phyloP scores from a whole-genome alignment of 495 filamentous ascomycete genomes.

The Trypethelium eluteriae region DNA sequence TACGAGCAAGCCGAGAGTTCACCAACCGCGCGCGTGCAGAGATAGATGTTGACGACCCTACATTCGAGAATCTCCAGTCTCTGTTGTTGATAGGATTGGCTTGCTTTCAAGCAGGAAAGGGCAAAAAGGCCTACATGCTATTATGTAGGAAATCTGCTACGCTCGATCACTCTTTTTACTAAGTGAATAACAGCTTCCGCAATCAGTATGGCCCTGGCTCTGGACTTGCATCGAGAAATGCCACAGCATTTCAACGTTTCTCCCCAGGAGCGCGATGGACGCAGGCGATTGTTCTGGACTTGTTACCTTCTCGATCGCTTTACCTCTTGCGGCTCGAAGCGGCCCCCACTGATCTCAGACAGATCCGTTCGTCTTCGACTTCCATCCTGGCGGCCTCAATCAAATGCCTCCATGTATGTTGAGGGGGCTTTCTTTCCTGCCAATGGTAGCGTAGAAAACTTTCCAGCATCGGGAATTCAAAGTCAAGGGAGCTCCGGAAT shows the following conservation, averaged over 20 bases:
- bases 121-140: slow-evolving; percentile 80
- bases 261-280: slow-evolving; percentile 60
- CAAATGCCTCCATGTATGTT: slow-evolving; percentile 44
- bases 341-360: slow-evolving; percentile 68
- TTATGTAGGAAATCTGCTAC: slow-evolving; percentile 47
- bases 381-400: slow-evolving; percentile 57
- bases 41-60: slow-evolving; percentile 71
- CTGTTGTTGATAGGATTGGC: slow-evolving; percentile 68
- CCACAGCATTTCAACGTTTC: slow-evolving; percentile 50
- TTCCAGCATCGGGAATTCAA: slow-evolving; percentile 56
- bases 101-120: slow-evolving; percentile 66
- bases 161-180: slow-evolving; percentile 16
- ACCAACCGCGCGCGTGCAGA: slow-evolving; percentile 56
- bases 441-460: slow-evolving; percentile 61
- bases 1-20: slow-evolving; percentile 56
- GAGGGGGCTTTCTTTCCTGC: slow-evolving; percentile 73
- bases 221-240: slow-evolving; percentile 65
- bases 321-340: slow-evolving; percentile 65
- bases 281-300: slow-evolving; percentile 72
- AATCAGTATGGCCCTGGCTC: slow-evolving; percentile 70
- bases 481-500: slow-evolving; percentile 62
- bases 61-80: slow-evolving; percentile 65
- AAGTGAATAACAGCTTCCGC: slow-evolving; percentile 51
- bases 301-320: slow-evolving; percentile 79
- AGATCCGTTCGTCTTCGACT: slow-evolving; percentile 64